phyloP scores from a whole-genome alignment of 129 eudicot genomes.

The Lonicera japonica region DNA sequence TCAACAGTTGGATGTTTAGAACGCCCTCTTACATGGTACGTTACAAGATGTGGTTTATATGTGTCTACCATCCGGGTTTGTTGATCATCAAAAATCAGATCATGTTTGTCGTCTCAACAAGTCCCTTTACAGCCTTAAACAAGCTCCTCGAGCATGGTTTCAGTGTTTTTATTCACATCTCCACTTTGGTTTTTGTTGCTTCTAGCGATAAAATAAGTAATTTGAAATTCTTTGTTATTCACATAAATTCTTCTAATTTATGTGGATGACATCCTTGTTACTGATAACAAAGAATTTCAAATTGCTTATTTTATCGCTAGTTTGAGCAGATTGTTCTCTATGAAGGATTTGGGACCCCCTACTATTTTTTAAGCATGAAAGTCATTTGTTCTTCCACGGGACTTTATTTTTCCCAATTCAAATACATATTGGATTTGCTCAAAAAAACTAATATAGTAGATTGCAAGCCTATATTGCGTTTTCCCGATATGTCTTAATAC shows the following conservation, averaged over 20 bases:
- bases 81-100: background rate
- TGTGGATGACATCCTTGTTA: background rate
- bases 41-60: background rate
- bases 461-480: too few species aligned
- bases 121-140: background rate
- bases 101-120: background rate
- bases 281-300: background rate
- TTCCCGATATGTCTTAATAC: too few species aligned
- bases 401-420: too few species aligned
- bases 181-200: background rate
- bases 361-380: too few species aligned
- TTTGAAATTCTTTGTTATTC: background rate
- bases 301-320: background rate
- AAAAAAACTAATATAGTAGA: too few species aligned
- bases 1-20: background rate
- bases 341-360: too few species aligned
- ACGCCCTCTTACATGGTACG: background rate
- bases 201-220: too few species aligned
- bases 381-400: too few species aligned
- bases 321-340: too few species aligned
- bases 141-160: background rate
- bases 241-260: background rate
- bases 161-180: background rate
- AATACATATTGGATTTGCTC: too few species aligned
- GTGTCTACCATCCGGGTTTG: background rate